phyloP scores from a whole-genome alignment of 768 basidiomycete genomes.

The Rhizopogon salebrosus region DNA sequence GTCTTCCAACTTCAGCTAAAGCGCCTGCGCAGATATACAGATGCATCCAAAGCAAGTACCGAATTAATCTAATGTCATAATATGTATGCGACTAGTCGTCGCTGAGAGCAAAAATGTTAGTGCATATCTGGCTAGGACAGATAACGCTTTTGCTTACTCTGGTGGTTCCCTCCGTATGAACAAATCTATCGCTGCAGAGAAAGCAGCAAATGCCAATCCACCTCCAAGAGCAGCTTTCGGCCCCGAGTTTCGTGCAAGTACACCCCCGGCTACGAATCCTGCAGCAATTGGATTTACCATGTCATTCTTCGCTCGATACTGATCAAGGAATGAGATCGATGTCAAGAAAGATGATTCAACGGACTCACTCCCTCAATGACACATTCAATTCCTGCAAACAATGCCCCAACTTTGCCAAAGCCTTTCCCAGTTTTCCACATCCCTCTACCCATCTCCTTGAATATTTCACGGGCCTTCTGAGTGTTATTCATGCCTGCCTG shows the following conservation, averaged over 20 bases:
- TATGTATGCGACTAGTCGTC: conserved; percentile 4
- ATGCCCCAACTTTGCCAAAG: conserved; percentile 89
- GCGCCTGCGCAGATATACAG: no score
- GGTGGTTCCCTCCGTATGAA: conserved; percentile 77
- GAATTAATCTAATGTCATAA: neutral
- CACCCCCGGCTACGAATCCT: conserved; percentile 84
- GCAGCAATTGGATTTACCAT: conserved; percentile 86
- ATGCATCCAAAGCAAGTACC: neutral
- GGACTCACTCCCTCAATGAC: conserved; percentile 85
- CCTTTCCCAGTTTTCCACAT: conserved; percentile 91
- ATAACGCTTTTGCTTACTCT: conserved; percentile 46
- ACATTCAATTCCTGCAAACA: conserved; percentile 95
- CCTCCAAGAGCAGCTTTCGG: conserved; percentile 85
- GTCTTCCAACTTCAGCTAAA: no score
- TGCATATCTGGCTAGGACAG: neutral
- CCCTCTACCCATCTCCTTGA: conserved; percentile 90
- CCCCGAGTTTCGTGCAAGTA: conserved; percentile 84
- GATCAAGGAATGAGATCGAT: neutral
- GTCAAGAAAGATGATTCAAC: neutral
- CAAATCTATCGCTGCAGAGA: conserved; percentile 84
- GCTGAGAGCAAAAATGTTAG: neutral
- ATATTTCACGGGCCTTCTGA: conserved; percentile 80
- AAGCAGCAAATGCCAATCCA: conserved; percentile 87
- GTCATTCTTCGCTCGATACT: conserved; percentile 97
- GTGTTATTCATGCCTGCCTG: conserved; percentile 51